phyloP scores from a whole-genome alignment of 257 asterid species.

The Jaltomata sinuosa region DNA sequence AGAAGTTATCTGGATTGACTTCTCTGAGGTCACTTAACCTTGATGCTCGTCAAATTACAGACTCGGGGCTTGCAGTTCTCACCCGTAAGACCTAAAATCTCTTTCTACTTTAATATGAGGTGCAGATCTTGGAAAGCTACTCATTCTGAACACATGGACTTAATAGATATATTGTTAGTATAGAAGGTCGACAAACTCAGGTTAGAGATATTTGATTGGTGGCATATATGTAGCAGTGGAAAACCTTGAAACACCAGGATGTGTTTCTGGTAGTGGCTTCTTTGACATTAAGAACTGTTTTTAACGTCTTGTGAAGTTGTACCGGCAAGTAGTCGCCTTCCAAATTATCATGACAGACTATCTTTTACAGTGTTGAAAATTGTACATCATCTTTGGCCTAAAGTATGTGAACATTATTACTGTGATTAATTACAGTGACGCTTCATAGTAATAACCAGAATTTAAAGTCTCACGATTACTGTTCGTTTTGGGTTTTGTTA shows the following conservation, averaged over 20 bases:
- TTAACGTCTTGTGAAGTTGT: neutral
- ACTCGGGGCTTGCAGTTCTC: slow-evolving; percentile 21
- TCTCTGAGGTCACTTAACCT: slow-evolving; percentile 27
- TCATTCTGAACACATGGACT: neutral
- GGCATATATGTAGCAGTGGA: neutral
- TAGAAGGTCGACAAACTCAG: neutral
- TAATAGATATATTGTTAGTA: neutral
- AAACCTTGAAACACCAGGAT: neutral
- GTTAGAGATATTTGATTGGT: neutral
- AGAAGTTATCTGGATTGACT: slow-evolving; percentile 15
- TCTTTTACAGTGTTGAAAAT: neutral
- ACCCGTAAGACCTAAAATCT: slow-evolving; percentile 5
- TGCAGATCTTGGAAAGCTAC: neutral
- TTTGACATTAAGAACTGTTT: neutral
- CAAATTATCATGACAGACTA: neutral
- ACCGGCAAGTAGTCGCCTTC: neutral
- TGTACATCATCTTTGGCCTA: neutral
- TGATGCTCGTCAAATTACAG: slow-evolving; percentile 31
- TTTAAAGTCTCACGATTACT: neutral
- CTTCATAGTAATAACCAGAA: neutral
- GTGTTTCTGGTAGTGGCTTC: neutral
- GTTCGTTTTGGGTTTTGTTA: neutral
- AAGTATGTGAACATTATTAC: neutral
- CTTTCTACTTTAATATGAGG: neutral
- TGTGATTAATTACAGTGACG: neutral